Percentiles rank a stretch among this genome's conserved stretches.
Conservation (phyloP, 1,284 basidiomycete species). For the Earliella scabrosa region DNA sequence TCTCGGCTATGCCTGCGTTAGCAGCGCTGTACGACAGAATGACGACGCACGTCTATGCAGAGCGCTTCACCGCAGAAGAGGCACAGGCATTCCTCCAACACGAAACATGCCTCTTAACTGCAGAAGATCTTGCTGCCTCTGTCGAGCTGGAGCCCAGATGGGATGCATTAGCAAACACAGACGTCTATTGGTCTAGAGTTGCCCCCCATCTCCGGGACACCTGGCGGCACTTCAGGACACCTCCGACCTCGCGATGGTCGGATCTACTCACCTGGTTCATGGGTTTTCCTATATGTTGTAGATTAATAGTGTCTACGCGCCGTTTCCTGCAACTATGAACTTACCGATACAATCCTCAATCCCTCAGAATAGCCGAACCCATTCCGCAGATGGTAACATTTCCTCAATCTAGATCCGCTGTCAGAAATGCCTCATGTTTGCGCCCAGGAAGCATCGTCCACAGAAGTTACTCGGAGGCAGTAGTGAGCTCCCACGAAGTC, state of each 20-base stretch:
- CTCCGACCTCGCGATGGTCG: neutral
- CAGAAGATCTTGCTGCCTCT: too few relatives aligned
- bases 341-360: too few relatives aligned
- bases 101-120: neutral
- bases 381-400: too few relatives aligned
- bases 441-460: too few relatives aligned
- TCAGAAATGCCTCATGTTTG: too few relatives aligned
- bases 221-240: neutral
- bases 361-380: too few relatives aligned
- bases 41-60: slow-evolving; percentile 7
- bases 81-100: neutral
- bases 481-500: too few relatives aligned
- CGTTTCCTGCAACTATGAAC: neutral
- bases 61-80: slow-evolving; percentile 9
- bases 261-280: neutral
- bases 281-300: neutral
- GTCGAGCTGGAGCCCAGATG: neutral
- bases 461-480: too few relatives aligned
- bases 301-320: neutral
- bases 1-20: neutral
- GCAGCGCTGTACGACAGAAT: slow-evolving; percentile 12
- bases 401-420: too few relatives aligned
- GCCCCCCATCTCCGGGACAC: neutral
- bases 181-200: slow-evolving; percentile 6
- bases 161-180: neutral